A percentile compares a stretch with the other conserved stretches of the same genome.
Conservation (phyloP, 202 grass and related monocot genomes). For the Schoenoplectus tabernaemontani region DNA sequence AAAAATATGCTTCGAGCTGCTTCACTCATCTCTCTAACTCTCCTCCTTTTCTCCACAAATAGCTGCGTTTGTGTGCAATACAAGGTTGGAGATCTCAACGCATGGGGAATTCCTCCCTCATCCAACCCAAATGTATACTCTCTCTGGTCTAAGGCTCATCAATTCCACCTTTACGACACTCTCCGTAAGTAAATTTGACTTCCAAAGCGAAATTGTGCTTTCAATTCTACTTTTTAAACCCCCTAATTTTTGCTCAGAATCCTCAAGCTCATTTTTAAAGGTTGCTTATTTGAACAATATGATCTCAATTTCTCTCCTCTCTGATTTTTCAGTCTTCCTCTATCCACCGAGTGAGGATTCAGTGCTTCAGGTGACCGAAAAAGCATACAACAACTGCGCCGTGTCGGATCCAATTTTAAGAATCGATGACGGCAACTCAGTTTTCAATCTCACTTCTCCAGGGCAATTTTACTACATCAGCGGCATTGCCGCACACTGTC, state of each 20-base stretch:
- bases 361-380: constrained; percentile 47
- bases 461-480: constrained; percentile 55
- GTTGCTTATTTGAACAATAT: neutral
- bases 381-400: constrained; percentile 42
- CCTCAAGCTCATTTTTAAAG: too few species aligned
- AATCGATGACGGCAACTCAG: constrained; percentile 63
- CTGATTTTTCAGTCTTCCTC: constrained; percentile 45
- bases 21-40: constrained; percentile 10
- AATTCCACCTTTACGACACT: constrained; percentile 55
- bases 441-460: constrained; percentile 57
- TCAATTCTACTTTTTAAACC: neutral
- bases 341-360: constrained; percentile 80
- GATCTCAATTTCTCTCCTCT: neutral
- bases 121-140: constrained; percentile 55
- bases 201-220: neutral
- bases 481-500: constrained; percentile 39
- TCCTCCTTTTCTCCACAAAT: constrained; percentile 9
- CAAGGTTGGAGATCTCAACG: constrained; percentile 76
- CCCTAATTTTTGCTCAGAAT: neutral
- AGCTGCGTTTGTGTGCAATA: constrained; percentile 38
- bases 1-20: neutral
- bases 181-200: constrained; percentile 33
- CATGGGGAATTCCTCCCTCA: constrained; percentile 59
- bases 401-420: constrained; percentile 26
- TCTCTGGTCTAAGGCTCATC: constrained; percentile 39